A percentile compares a stretch with the other conserved stretches of the same genome.
Evolutionary conservation across 2,329 filamentous ascomycete species (phyloP).

Genomic region (Trichophyton rubrum): DNA sequence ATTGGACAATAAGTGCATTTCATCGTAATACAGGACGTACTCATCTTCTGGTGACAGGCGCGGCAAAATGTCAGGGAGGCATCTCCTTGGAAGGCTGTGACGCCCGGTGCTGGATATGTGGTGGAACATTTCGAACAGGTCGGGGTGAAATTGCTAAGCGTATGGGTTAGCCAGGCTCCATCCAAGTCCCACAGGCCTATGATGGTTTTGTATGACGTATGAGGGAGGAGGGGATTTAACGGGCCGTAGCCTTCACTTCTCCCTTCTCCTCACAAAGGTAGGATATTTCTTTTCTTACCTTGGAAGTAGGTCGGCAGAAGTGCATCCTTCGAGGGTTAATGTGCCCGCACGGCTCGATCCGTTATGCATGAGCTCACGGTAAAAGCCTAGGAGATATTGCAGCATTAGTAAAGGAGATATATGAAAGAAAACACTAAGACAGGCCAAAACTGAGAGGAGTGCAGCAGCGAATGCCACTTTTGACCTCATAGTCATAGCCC

Average conservation of each 20-base stretch:
- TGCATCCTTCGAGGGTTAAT: conserved; percentile 62
- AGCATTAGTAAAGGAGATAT: background rate
- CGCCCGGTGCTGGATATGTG: conserved; percentile 46
- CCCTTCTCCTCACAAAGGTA: background rate
- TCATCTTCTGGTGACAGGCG: conserved; percentile 68
- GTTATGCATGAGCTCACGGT: conserved; percentile 58
- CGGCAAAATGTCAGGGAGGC: conserved; percentile 62
- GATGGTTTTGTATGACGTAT: background rate
- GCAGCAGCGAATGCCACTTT: background rate
- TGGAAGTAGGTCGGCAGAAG: conserved; percentile 61
- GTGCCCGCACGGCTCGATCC: conserved; percentile 66
- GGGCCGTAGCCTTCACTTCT: background rate
- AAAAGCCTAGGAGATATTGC: conserved; percentile 36
- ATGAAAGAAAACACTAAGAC: background rate
- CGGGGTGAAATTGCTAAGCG: conserved; percentile 48
- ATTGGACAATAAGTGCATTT: background rate
- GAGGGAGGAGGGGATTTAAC: background rate
- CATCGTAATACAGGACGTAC: conserved; percentile 24
- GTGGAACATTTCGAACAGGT: conserved; percentile 68
- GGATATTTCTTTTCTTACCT: conserved; percentile 33
- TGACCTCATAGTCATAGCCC: background rate
- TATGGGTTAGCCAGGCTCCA: conserved; percentile 35
- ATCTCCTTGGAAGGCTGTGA: conserved; percentile 62
- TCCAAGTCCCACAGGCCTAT: conserved; percentile 1
- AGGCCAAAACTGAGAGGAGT: background rate